Evolutionary conservation across 257 asterid genomes (phyloP).

Genomic region (Salvia miltiorrhiza): DNA sequence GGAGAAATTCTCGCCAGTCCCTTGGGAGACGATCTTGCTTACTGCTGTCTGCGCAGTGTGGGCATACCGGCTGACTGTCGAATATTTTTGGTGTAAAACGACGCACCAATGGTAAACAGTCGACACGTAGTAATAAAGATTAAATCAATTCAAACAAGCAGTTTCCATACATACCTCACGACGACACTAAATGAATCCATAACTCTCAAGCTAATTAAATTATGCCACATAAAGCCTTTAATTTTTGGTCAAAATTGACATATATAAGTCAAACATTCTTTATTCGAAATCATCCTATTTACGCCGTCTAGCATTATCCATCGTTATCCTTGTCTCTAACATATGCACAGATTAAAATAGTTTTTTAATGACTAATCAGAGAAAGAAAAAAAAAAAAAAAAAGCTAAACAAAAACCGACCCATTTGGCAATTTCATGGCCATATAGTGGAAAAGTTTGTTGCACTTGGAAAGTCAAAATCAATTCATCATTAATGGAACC

Average conservation of each 20-base stretch:
- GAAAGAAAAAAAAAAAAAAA: not conserved
- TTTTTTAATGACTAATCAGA: not conserved
- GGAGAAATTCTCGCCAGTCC: no score
- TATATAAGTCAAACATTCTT: slow-evolving; percentile 14
- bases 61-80: no score
- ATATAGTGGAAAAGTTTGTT: slow-evolving; percentile 8
- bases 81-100: no score
- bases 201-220: not conserved
- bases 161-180: not conserved
- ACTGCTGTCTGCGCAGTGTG: no score
- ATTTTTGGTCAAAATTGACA: slow-evolving; percentile 3
- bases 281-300: not conserved
- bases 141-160: not conserved
- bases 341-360: not conserved
- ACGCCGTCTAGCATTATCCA: not conserved
- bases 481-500: slow-evolving; percentile 4
- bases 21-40: no score
- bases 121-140: slow-evolving; percentile 7
- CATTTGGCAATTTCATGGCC: slow-evolving; percentile 2
- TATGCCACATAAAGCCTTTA: not conserved
- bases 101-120: not conserved
- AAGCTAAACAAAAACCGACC: not conserved
- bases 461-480: slow-evolving; percentile 8
- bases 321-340: not conserved
- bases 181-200: not conserved